Percentiles rank a stretch among this genome's conserved stretches.
Evolutionary conservation across 352 stramenopile species (phyloP).

Genomic region (Pythium folliculosum): DNA sequence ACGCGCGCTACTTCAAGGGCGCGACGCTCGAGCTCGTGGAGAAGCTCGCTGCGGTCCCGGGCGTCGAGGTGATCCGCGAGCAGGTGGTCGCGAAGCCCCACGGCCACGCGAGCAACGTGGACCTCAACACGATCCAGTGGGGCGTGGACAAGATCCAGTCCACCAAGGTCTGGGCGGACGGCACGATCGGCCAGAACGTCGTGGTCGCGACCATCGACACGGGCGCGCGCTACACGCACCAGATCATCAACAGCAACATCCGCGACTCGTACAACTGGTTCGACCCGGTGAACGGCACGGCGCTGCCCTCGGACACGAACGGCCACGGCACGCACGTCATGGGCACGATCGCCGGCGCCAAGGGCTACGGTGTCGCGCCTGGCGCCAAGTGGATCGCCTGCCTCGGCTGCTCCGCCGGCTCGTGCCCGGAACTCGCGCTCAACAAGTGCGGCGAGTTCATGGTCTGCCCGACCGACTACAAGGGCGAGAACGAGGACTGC

Average conservation of each 20-base stretch:
- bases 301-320: constrained; percentile 25
- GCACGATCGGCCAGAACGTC: constrained; percentile 27
- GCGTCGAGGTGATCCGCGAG: constrained; percentile 26
- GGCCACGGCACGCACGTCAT: constrained; percentile 42
- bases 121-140: constrained; percentile 27
- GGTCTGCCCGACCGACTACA: constrained; percentile 24
- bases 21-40: constrained; percentile 24
- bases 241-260: constrained; percentile 21
- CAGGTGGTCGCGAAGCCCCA: constrained; percentile 10
- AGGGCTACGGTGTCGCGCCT: constrained; percentile 33
- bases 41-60: constrained; percentile 21
- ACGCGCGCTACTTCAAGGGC: constrained; percentile 22
- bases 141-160: constrained; percentile 24
- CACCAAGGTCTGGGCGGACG: constrained; percentile 29
- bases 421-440: constrained; percentile 25
- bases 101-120: neutral
- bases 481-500: constrained; percentile 36
- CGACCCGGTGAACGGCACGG: constrained; percentile 30
- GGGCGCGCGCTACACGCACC: constrained; percentile 33
- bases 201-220: constrained; percentile 37
- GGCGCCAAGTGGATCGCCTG: constrained; percentile 38
- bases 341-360: constrained; percentile 31
- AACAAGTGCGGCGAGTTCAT: constrained; percentile 32
- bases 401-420: constrained; percentile 15
- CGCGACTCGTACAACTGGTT: constrained; percentile 27